phyloP scores from a whole-genome alignment of 345 rosid species.

The Arabidopsis arenosa region DNA sequence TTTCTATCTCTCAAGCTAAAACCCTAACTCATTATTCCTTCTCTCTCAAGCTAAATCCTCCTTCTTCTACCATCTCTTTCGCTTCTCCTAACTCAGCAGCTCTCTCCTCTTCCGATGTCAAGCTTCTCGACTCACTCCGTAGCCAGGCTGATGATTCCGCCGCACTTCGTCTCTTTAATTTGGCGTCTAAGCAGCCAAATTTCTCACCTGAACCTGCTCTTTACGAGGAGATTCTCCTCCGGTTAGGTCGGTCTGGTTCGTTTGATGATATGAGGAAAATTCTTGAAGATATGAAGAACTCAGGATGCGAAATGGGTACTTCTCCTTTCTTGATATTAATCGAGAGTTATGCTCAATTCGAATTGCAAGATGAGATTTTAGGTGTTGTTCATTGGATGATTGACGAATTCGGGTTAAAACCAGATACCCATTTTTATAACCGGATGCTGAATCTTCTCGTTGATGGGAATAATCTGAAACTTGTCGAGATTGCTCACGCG shows the following conservation, averaged over 20 bases:
- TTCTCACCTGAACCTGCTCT: constrained; percentile 60
- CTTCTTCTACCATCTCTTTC: constrained; percentile 42
- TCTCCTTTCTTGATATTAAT: constrained; percentile 62
- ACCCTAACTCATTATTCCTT: constrained; percentile 41
- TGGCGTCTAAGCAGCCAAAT: constrained; percentile 81
- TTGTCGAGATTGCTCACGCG: constrained; percentile 71
- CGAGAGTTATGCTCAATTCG: constrained; percentile 66
- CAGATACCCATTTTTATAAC: constrained; percentile 72
- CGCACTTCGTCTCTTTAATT: constrained; percentile 64
- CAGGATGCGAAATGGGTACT: constrained; percentile 51
- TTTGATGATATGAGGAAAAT: constrained; percentile 66
- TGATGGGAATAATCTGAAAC: constrained; percentile 71
- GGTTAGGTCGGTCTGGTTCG: constrained; percentile 70
- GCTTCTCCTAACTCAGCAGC: constrained; percentile 44
- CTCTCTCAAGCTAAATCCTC: constrained; percentile 41
- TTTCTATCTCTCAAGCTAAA: constrained; percentile 41
- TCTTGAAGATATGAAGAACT: constrained; percentile 58
- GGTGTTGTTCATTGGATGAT: constrained; percentile 61
- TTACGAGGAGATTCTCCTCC: constrained; percentile 71
- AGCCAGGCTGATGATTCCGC: constrained; percentile 70
- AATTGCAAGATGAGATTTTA: constrained; percentile 62
- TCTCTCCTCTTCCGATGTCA: constrained; percentile 58
- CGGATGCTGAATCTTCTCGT: constrained; percentile 79
- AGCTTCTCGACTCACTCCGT: constrained; percentile 82
- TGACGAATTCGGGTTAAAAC: constrained; percentile 56